Conservation (phyloP, 2,329 filamentous ascomycete genomes). For the Lecanosticta acicola region DNA sequence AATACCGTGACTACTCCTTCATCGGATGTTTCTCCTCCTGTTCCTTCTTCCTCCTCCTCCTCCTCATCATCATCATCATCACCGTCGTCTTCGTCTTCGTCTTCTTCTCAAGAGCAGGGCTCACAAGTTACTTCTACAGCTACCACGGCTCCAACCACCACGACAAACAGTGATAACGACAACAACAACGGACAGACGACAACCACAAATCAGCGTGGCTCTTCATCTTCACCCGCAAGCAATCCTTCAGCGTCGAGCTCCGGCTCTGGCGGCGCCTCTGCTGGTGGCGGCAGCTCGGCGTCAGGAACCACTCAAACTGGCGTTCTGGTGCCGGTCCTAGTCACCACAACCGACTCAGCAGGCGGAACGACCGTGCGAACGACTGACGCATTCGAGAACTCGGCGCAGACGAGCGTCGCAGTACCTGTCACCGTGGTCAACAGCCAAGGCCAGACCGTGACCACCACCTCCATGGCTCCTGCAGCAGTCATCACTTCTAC, state of each 20-base stretch:
- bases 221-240: slow-evolving; percentile 10
- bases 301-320: slow-evolving; percentile 22
- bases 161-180: no score
- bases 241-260: background rate
- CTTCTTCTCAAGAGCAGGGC: slow-evolving; percentile 16
- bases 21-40: slow-evolving; percentile 1
- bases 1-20: slow-evolving; percentile 6
- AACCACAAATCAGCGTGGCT: slow-evolving; percentile 18
- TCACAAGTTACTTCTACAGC: slow-evolving; percentile 17
- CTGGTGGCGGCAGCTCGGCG: slow-evolving; percentile 10
- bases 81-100: slow-evolving; percentile 4
- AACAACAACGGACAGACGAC: slow-evolving; percentile 19
- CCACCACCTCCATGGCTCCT: slow-evolving; percentile 35
- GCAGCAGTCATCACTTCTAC: slow-evolving; percentile 38
- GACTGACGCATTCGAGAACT: slow-evolving; percentile 35
- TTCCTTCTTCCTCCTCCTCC: background rate
- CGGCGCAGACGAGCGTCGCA: slow-evolving; percentile 28
- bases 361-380: slow-evolving; percentile 36
- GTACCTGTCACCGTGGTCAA: slow-evolving; percentile 31
- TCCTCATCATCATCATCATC: slow-evolving; percentile 2
- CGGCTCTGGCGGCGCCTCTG: background rate
- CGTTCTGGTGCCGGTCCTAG: slow-evolving; percentile 37
- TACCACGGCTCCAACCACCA: slow-evolving; percentile 24
- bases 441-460: slow-evolving; percentile 24
- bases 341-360: slow-evolving; percentile 36